Conservation (phyloP, 345 rosid genomes). For the Gossypium arboreum region DNA sequence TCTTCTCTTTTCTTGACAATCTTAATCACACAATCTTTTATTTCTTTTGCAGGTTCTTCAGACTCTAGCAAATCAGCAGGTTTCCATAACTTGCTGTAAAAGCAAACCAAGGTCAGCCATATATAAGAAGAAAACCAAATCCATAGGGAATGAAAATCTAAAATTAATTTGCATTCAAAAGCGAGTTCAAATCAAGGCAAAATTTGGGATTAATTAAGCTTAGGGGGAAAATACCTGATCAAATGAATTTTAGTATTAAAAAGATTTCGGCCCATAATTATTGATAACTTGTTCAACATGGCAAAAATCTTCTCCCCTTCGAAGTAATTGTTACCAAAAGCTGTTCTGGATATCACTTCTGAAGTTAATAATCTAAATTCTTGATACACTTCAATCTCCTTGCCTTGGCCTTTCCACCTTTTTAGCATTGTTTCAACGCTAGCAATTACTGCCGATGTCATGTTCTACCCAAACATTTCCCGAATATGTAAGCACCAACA, state of each 20-base stretch:
- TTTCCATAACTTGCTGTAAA: not conserved
- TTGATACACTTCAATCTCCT: not conserved
- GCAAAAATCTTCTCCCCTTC: not conserved
- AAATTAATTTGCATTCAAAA: no score
- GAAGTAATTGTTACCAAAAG: slow-evolving; percentile 1
- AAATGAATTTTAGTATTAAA: not conserved
- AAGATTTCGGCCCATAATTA: not conserved
- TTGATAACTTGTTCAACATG: not conserved
- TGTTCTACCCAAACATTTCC: not conserved
- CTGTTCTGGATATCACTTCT: not conserved
- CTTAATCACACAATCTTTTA: not conserved
- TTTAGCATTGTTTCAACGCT: slow-evolving; percentile 6
- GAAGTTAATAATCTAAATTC: not conserved
- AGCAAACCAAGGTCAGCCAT: not conserved
- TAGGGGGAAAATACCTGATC: not conserved
- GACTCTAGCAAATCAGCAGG: not conserved
- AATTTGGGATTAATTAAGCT: not conserved
- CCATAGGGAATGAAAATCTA: not conserved
- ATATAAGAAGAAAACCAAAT: not conserved
- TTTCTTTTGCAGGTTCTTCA: not conserved
- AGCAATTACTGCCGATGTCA: not conserved
- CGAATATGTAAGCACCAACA: not conserved
- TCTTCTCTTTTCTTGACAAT: not conserved
- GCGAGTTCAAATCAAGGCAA: not conserved
- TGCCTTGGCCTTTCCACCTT: not conserved